Conservation (phyloP, 2,329 filamentous ascomycete species). For the Exophiala alcalophila region DNA sequence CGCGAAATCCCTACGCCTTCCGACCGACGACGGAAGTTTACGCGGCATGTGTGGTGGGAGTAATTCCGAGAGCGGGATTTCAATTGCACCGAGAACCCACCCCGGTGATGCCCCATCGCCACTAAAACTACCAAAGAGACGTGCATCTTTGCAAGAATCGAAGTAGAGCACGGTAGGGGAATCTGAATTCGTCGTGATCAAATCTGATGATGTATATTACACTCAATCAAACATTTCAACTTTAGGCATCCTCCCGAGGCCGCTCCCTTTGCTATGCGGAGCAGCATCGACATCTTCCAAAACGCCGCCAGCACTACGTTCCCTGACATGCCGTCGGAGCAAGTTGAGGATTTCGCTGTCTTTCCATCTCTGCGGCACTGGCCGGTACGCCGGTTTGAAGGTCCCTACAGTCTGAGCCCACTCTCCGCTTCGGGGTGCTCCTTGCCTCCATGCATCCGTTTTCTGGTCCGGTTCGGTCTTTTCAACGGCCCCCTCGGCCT, state of each 20-base stretch:
- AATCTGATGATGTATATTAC: no score
- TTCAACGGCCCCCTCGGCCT: slow-evolving; percentile 50
- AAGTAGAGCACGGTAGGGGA: no score
- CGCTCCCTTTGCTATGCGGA: slow-evolving; percentile 31
- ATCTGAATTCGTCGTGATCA: slow-evolving; percentile 5
- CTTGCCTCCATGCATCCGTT: slow-evolving; percentile 51
- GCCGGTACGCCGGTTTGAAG: slow-evolving; percentile 89
- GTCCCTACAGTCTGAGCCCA: slow-evolving; percentile 96
- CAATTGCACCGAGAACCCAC: no score
- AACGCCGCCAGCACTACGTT: slow-evolving; percentile 62
- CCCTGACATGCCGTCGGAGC: slow-evolving; percentile 76
- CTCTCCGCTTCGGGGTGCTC: slow-evolving; percentile 64
- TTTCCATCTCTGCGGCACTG: slow-evolving; percentile 81
- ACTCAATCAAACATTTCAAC: slow-evolving; percentile 41
- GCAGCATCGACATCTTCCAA: slow-evolving; percentile 31
- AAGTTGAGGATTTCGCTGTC: slow-evolving; percentile 74
- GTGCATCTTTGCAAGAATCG: no score
- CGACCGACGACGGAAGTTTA: no score
- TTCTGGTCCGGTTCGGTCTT: slow-evolving; percentile 35
- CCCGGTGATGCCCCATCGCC: no score
- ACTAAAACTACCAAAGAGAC: no score
- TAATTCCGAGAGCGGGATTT: no score
- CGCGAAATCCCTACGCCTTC: no score
- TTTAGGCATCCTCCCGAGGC: slow-evolving; percentile 50
- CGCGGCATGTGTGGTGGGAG: no score